Base-by-base conservation (phyloP, 2,329 filamentous ascomycete genomes). In the Exophiala sp. region DNA sequence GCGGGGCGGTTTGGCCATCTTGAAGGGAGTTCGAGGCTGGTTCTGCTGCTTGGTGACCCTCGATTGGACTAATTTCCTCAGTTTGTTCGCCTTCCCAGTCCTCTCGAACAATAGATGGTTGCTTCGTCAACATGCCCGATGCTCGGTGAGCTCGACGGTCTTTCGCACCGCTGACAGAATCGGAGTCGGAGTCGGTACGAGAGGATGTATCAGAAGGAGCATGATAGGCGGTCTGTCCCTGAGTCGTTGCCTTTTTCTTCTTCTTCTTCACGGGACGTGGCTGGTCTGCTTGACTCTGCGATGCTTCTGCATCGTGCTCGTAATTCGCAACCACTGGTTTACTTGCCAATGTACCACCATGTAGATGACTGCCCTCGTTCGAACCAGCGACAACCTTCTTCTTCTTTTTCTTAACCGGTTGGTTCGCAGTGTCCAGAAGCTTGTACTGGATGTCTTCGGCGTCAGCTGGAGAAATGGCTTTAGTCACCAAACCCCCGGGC, bases 41-140 rank as follows among this genome's bases (percentile, higher is more conserved):
- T n/a, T 38, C 38, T 23, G 39, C 24, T 11, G 34, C 44, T 41
- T 32, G 40, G 29, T 48, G 51, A 18, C 29, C 43, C 18, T 43
- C 38, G 3, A 19, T 18, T 16, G 45, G 50, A 38, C 45, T 42
- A 39, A 22, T 24, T 41, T 62, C 57, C 14, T 65, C 63, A 14
- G 61, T 58, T 48, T 66, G 64, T 51, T 70, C 69, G 18, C 65
- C 66, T 46, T 69, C 66, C 47, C 65, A 64, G 42, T 73, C 70
- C 52, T 74, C 71, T 3, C 62, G 63, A 2, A 70, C 68, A 14
- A 66, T 65, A 4, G 68, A 69, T 5, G 69, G 67, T 23, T 66
- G 66, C 48, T 70, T 70, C 21, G 57, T 58, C 22, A 66, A 55
- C 9, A 58, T 24, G 6, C 62, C 61, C 21, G 63, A 60, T 6